A percentile compares a stretch with the other conserved stretches of the same genome.
These are phyloP conservation scores for Stentor roeselii DNA, from an alignment of 73 alveolate species.

Conservation along the genomic window DNA sequence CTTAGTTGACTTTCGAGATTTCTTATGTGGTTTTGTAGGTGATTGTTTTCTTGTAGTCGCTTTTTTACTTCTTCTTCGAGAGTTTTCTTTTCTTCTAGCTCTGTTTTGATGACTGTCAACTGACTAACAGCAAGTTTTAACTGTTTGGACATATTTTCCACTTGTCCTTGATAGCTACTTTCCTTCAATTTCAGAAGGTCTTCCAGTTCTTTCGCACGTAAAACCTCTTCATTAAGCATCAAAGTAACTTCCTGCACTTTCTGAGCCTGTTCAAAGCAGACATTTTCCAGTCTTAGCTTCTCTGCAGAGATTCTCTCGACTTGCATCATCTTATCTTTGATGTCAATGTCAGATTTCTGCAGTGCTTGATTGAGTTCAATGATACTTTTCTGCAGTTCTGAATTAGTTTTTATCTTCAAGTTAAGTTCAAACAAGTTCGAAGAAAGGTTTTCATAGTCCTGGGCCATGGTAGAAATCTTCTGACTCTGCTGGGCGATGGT, in stretches of 20 bases:
- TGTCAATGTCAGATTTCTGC: not conserved
- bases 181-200: not conserved
- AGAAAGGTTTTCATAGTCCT: not conserved
- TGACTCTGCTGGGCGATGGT: not conserved
- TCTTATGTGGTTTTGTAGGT: not conserved
- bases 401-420: not conserved
- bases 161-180: constrained; percentile 3
- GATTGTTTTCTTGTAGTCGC: not conserved
- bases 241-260: not conserved
- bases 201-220: not conserved
- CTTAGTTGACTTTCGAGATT: not conserved
- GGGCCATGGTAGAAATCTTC: not conserved
- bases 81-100: not conserved
- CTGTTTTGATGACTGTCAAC: not conserved
- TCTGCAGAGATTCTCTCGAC: not conserved
- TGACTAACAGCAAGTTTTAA: not conserved
- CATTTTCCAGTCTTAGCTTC: not conserved
- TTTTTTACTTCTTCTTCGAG: constrained; percentile 12
- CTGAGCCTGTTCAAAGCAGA: not conserved
- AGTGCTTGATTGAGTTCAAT: not conserved
- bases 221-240: not conserved
- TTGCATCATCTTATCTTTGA: not conserved
- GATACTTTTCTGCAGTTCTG: not conserved
- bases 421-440: too few species aligned
- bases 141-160: not conserved